Base-by-base conservation (phyloP, 257 asterid genomes). In the Ophiorrhiza pumila region DNA sequence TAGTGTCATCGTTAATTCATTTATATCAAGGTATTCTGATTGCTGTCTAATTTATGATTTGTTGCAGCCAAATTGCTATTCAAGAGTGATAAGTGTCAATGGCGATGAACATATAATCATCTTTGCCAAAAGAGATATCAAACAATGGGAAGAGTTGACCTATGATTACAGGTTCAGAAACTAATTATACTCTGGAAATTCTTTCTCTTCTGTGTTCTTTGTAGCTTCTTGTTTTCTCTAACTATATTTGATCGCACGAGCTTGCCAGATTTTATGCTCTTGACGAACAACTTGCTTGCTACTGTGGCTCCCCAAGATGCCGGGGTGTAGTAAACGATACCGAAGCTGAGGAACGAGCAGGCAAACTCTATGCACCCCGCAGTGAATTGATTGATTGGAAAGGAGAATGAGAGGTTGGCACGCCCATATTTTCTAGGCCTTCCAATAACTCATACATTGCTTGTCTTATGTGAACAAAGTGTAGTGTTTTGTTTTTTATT, bases 31-130 rank as follows among this genome's bases (percentile, higher is more conserved):
- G 47, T 50, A 34, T 37, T 42, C 14, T 31, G 25, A 34, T 22
- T 18, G 58, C 37, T 53, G 27, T 11, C 45, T 46, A 32, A 42
- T 34, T 75, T 45, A 42, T 45, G 46, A 32, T 78, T 65, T 68
- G 52, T 43, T 75, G 83, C 97, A 95, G 99, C 96, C 99, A 49
- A 95, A 95, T 81, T 95, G 99, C 83, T 92, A 95, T 77, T 95
- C 99, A 2, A 86, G 99, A 72, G 91, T 84, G 50, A 87, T 95
- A 68, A 81, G 84, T 72, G 89, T 89, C 71, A 81, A 79, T n/a
- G 87, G 86, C 64, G 90, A 79, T 14, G 90, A 89, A 71, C 99
- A 87, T 87, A 90, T 95, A 74, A 90, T 95, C 77, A 95, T 95
- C 80, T 95, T 92, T 73, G 95, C 99, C 63, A 95, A 95, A 86